Evolutionary conservation across 1,284 basidiomycete genomes (phyloP).

Genomic region (Cronartium ribicola): DNA sequence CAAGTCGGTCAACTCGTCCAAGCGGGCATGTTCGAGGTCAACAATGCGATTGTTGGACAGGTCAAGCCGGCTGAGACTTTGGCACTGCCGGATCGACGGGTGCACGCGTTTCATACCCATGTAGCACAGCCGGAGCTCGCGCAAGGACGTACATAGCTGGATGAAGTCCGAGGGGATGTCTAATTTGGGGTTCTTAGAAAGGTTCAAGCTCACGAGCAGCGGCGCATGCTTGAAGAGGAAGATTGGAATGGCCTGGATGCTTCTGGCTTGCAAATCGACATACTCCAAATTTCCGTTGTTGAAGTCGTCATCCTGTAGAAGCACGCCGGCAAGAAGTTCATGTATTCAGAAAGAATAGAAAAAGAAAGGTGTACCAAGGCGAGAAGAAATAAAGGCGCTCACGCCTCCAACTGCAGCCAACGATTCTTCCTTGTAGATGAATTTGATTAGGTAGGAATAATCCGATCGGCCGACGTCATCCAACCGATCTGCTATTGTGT

Average conservation of each 20-base stretch:
- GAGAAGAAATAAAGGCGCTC: conserved; percentile 1
- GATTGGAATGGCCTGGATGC: conserved; percentile 85
- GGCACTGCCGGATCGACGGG: conserved; percentile 70
- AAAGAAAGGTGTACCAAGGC: conserved; percentile 53
- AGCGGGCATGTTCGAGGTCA: conserved; percentile 77
- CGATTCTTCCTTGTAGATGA: conserved; percentile 58
- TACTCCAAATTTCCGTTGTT: conserved; percentile 71
- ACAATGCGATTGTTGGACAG: conserved; percentile 88
- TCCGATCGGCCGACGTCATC: conserved; percentile 77
- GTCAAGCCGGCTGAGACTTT: conserved; percentile 75
- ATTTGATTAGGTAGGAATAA: conserved; percentile 78
- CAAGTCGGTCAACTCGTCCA: conserved; percentile 73
- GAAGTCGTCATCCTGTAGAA: conserved; percentile 65
- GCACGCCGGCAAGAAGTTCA: not conserved
- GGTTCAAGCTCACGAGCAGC: conserved; percentile 77
- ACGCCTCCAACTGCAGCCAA: conserved; percentile 36
- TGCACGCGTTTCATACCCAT: conserved; percentile 95
- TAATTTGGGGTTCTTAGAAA: conserved; percentile 91
- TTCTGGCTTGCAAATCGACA: conserved; percentile 76
- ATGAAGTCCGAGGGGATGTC: conserved; percentile 96
- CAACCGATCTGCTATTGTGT: conserved; percentile 73
- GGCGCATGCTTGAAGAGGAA: conserved; percentile 80
- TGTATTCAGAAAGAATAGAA: conserved; percentile 1
- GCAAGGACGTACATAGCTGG: conserved; percentile 76
- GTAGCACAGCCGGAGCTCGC: conserved; percentile 80